Evolutionary conservation across 768 basidiomycete genomes (phyloP).

Genomic region (Tubosaeta sp.): DNA sequence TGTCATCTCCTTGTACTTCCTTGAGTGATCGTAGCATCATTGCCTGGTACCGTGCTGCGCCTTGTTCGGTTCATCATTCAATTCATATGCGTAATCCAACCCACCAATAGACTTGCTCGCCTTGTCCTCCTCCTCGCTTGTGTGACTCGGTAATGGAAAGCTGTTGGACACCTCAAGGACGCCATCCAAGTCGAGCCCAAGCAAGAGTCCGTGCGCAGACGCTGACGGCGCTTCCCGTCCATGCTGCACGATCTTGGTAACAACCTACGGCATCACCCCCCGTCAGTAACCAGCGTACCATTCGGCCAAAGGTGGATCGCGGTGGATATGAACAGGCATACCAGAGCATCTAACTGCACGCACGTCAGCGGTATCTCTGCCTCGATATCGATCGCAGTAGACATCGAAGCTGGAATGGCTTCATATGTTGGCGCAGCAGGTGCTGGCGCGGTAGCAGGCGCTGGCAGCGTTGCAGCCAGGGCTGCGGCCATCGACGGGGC

Average conservation of each 20-base stretch:
- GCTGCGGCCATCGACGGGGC: constrained; percentile 90
- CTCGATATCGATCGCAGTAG: constrained; percentile 91
- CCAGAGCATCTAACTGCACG: constrained; percentile 86
- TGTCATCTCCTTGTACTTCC: constrained; percentile 89
- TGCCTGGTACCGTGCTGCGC: constrained; percentile 71
- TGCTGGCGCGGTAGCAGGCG: constrained; percentile 52
- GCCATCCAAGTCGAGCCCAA: constrained; percentile 92
- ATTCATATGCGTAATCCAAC: constrained; percentile 22
- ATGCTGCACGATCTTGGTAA: constrained; percentile 93
- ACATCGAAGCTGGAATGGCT: constrained; percentile 88
- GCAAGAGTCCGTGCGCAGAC: constrained; percentile 77
- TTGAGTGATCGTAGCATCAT: constrained; percentile 84
- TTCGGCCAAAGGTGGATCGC: constrained; percentile 1
- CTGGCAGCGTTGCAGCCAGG: constrained; percentile 76
- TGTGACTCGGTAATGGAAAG: constrained; percentile 75
- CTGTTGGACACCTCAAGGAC: constrained; percentile 88
- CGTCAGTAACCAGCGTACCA: constrained; percentile 13
- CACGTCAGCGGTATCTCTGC: constrained; percentile 75
- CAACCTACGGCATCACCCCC: constrained; percentile 51
- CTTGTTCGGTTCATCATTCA: constrained; percentile 2
- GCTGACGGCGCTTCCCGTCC: constrained; percentile 70
- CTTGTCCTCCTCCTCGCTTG: constrained; percentile 76
- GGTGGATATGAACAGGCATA: constrained; percentile 36
- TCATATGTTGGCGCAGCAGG: constrained; percentile 71
- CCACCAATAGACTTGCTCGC: constrained; percentile 70